phyloP scores from a whole-genome alignment of 2,329 filamentous ascomycete genomes.

The Pseudogymnoascus sp. region DNA sequence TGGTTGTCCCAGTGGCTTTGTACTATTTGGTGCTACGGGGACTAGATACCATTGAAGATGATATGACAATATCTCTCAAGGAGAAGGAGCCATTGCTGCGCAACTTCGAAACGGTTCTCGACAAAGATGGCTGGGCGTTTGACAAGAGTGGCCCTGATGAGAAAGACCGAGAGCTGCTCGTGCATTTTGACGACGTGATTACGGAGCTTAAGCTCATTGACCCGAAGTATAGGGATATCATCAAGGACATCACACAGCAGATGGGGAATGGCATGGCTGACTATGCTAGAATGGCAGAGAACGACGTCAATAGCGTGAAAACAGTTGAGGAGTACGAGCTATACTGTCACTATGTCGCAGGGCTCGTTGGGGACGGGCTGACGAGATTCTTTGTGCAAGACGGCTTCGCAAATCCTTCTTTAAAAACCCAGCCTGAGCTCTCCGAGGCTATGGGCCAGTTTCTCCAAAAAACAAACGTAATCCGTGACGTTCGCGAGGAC shows the following conservation, averaged over 20 bases:
- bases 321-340: constrained; percentile 85
- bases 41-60: constrained; percentile 97
- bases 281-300: constrained; percentile 76
- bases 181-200: constrained; percentile 84
- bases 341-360: constrained; percentile 98
- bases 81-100: constrained; percentile 82
- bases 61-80: constrained; percentile 79
- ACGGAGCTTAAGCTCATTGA: constrained; percentile 84
- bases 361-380: constrained; percentile 88
- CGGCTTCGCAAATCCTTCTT: constrained; percentile 74
- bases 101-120: constrained; percentile 69
- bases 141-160: constrained; percentile 78
- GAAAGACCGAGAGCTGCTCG: constrained; percentile 86
- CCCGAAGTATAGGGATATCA: constrained; percentile 72
- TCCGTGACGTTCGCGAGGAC: constrained; percentile 89
- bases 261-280: constrained; percentile 99
- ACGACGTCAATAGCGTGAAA: constrained; percentile 70
- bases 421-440: constrained; percentile 69
- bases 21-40: constrained; percentile 92
- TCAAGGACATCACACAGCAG: constrained; percentile 83
- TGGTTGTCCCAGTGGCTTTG: constrained; percentile 77
- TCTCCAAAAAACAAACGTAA: constrained; percentile 97
- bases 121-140: constrained; percentile 85
- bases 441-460: constrained; percentile 97
- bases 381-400: constrained; percentile 85